Base-by-base conservation (phyloP, 75 land plant genomes). In the Adiantum capillusveneris region DNA sequence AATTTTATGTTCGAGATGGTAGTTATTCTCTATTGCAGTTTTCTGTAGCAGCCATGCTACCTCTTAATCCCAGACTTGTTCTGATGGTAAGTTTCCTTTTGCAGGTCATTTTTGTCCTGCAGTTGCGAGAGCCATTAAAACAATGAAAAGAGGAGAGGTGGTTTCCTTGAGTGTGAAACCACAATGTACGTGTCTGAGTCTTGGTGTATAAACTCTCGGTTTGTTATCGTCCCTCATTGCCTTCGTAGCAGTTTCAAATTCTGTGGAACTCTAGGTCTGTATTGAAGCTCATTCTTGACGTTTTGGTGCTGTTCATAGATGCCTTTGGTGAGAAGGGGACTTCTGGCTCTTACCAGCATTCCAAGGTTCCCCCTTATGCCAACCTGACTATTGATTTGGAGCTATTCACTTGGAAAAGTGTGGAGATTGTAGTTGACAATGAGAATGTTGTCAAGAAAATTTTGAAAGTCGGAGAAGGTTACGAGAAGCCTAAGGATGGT, bases 71-170 rank as follows among this genome's bases (percentile, higher is more conserved):
- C n/a, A n/a, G n/a, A n/a, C n/a, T n/a, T n/a, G n/a, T 34, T 34
- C 37, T 5, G 3, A 34, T 34, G 37, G 37, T 34, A 34, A 3
- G 37, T n/a, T n/a, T 34, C 37, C 37, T 34, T 34, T 34, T 43
- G 25, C 75, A 84, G 93, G 89, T 17, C 61, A 64, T 51, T 79
- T 85, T 56, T 85, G 89, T 41, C 89, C 83, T 31, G 89, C 94
- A 17, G 29, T 88, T 31, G 27, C 85, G 7, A 85, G 66, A 56
- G 94, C 89, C 36, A 76, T 88, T 9, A 88, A 88, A 49, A 79
- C 90, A 11, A 88, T 88, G 94, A 88, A 79, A 76, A 85, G 76
- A 55, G 75, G 74, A 9, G 94, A 88, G 51, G 86, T 77, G 28
- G 86, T 67, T 0, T 37, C 79, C 11, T 55, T 84, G 11, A 66